Evolutionary conservation across 2,329 filamentous ascomycete genomes (phyloP).

Genomic region (Fusarium sp.): DNA sequence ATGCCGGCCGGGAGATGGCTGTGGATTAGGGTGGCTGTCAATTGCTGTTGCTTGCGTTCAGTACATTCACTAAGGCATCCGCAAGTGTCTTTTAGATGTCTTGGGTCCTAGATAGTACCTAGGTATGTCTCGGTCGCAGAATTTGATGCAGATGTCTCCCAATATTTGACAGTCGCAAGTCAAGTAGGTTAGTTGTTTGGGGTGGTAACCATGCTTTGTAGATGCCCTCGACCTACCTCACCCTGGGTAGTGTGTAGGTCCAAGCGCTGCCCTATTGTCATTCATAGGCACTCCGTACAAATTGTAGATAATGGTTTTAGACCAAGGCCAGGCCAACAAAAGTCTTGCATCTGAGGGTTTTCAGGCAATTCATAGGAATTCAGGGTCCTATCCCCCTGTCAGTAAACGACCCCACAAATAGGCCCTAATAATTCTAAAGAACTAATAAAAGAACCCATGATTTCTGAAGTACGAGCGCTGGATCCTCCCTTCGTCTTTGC

Average conservation of each 20-base stretch:
- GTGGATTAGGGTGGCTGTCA: neutral
- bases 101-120: too few species aligned
- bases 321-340: neutral
- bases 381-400: conserved; percentile 17
- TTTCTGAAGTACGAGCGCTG: neutral
- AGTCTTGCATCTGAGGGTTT: neutral
- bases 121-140: conserved; percentile 14
- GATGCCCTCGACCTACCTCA: neutral
- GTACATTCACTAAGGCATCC: neutral
- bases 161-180: neutral
- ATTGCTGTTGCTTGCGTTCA: neutral
- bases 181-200: neutral
- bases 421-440: neutral
- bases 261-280: neutral
- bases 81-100: conserved; percentile 8
- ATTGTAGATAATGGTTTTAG: neutral
- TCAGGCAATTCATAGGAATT: neutral
- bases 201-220: neutral
- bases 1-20: neutral
- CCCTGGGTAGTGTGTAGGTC: neutral
- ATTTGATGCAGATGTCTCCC: conserved; percentile 14
- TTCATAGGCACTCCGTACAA: neutral
- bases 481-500: neutral
- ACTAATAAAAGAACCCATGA: neutral
- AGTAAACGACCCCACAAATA: neutral